Evolutionary conservation across 352 stramenopile species (phyloP).

Genomic region (Thraustochytrium striatum): DNA sequence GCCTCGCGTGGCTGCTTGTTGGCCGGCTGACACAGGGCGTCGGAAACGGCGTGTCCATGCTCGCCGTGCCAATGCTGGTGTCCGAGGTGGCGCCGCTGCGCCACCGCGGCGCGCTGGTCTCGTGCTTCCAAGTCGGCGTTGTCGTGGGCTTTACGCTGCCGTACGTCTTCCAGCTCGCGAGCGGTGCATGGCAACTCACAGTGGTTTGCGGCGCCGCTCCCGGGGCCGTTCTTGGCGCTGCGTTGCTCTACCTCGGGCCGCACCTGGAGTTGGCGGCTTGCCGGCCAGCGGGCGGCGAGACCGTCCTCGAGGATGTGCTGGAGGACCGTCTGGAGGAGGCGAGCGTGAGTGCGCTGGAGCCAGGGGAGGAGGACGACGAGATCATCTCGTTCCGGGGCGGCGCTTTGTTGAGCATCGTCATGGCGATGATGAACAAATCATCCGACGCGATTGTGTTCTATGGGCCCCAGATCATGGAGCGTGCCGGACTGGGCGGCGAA

Average conservation of each 20-base stretch:
- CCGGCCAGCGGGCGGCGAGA: too few species aligned
- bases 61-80: constrained; percentile 42
- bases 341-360: too few species aligned
- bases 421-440: constrained; percentile 38
- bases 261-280: too few species aligned
- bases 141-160: constrained; percentile 19
- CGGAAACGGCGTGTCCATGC: constrained; percentile 23
- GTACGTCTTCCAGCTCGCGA: constrained; percentile 4
- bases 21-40: neutral
- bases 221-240: neutral
- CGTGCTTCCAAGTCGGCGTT: constrained; percentile 13
- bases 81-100: constrained; percentile 3
- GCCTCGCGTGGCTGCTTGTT: neutral
- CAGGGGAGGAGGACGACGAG: neutral
- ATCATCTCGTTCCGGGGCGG: neutral
- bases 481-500: constrained; percentile 9
- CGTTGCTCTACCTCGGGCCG: too few species aligned
- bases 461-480: constrained; percentile 24
- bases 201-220: neutral
- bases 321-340: too few species aligned
- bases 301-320: too few species aligned
- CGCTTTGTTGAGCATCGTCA: neutral
- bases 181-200: neutral
- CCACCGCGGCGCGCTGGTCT: constrained; percentile 5
- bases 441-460: constrained; percentile 45